phyloP scores from a whole-genome alignment of 805 yeast species.

The Hanseniaspora meyeri region DNA sequence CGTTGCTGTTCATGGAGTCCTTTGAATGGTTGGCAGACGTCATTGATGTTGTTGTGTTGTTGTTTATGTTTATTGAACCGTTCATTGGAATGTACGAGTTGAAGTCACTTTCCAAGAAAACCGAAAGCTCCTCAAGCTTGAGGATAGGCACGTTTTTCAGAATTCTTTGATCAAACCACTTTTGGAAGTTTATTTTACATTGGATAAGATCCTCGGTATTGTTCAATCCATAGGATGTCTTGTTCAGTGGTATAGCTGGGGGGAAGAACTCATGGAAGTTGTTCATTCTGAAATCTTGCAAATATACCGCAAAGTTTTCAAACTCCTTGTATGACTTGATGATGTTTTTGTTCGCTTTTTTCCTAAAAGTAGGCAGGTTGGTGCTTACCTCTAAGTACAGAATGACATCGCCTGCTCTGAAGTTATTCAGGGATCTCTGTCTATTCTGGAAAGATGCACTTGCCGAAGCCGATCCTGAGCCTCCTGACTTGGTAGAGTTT shows the following conservation, averaged over 20 bases:
- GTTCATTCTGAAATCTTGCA: slow-evolving; percentile 46
- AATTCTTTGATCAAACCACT: slow-evolving; percentile 66
- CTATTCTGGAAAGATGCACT: background rate
- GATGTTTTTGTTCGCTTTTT: slow-evolving; percentile 53
- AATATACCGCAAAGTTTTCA: slow-evolving; percentile 59
- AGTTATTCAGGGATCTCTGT: background rate
- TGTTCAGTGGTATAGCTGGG: slow-evolving; percentile 70
- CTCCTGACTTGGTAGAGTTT: background rate
- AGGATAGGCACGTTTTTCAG: slow-evolving; percentile 64
- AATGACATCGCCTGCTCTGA: slow-evolving; percentile 11
- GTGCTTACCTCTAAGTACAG: slow-evolving; percentile 24
- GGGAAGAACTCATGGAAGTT: slow-evolving; percentile 74
- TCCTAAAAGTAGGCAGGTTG: slow-evolving; percentile 67
- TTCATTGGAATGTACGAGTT: slow-evolving; percentile 33
- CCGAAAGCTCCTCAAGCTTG: slow-evolving; percentile 76
- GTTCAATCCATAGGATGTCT: slow-evolving; percentile 68
- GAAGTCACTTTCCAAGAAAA: slow-evolving; percentile 69
- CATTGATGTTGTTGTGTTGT: slow-evolving; percentile 10
- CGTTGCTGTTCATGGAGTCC: slow-evolving; percentile 26
- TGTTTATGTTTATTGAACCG: slow-evolving; percentile 12
- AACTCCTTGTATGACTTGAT: slow-evolving; percentile 75
- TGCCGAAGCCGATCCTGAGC: background rate
- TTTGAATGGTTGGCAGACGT: slow-evolving; percentile 37
- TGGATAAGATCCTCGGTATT: slow-evolving; percentile 65
- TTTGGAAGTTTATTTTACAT: slow-evolving; percentile 51